Evolutionary conservation across 768 basidiomycete genomes (phyloP), one percentile per base, ranked within the genome.

Genomic region (Omphalotus guepiniiformis): DNA sequence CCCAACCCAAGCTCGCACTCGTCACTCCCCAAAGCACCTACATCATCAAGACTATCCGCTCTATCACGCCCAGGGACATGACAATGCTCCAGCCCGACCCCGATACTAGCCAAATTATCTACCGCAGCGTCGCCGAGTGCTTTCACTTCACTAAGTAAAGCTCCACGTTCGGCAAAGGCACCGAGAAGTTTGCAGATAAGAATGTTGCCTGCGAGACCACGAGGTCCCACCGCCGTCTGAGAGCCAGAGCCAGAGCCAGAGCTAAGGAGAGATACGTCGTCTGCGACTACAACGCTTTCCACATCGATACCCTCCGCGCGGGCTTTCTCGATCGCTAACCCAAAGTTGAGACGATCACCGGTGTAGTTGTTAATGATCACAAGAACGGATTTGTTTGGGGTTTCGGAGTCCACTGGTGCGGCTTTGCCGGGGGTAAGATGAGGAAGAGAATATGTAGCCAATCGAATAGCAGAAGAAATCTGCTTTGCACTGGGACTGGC

Each of bases 401-500:
- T 16, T 2, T 21, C 15, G 21, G 15, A 39, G 29, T 27, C 25
- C 15, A 22, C 22, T 18, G 34, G 19, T 4, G 26, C n/a, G 28
- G 25, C 16, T 6, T 19, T 26, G 25, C 35, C 25, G 1, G 22
- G 22, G 16, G 37, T 63, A 19, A 59, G 59, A 39, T 57, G 55
- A 32, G 37, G 48, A 48, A 50, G 59, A 16, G 61, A 57, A 18
- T 64, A 64, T 0, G 73, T 67, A 21, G 77, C 78, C 30, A 78
- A 62, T 36, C 72, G 61, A 48, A 83, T 69, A 3, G 73, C 72
- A 9, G 65, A 63, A n/a, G 73, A 48, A 38, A 83, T 74, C 58
- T 81, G 79, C 39, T 72, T 71, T n/a, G 79, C 76, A 53, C 76
- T 80, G 0, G 80, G 82, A 38, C 74, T 78, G 8, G 82, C 79